Base-by-base conservation (phyloP, 2,329 filamentous ascomycete species). In the Venturia nashicola region DNA sequence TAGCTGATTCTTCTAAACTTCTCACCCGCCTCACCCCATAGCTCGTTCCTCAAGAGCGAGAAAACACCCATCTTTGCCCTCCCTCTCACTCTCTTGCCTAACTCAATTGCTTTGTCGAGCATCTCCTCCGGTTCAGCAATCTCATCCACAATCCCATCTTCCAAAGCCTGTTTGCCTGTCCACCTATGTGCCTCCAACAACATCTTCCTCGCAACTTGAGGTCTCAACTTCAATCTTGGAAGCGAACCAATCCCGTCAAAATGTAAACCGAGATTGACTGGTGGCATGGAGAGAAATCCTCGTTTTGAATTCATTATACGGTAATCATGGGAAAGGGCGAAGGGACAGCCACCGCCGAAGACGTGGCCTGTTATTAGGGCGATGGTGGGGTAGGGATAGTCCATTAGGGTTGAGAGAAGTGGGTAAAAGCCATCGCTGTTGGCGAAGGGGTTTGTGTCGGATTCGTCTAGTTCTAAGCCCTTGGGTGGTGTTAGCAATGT, bases 341-440 rank as follows among this genome's bases (percentile, higher is more conserved):
- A 75, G 11, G 78, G 78, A 64, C 77, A 79, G 5, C 74, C 78
- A 5, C 78, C 79, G 43, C 78, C 79, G 48, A 80, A 81, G 0
- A 77, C 79, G 66, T 81, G 78, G 3, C 78, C 78, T 0, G 78
- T 80, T 4, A 81, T 65, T 0, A 80, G 70, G 3, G 78, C 78
- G 36, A 80, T 76, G 1, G 79, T 81, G 6, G 79, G 79, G 65
- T 72, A 79, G 0, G 77, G 77, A 62, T 79, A 80, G 70, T 81
- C 78, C 68, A 82, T 70, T 73, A 75, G 68, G 0, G 78, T 79
- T 34, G 78, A 76, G 16, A 81, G 71, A 4, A 80, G 71, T 62
- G 84, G 83, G 12, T 80, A 81, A 64, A 85, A 87, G 34, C 76
- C 78, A 68, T 80, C 83, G 18, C 77, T 77, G 46, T 87, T 85